Evolutionary conservation across 2,329 filamentous ascomycete species (phyloP).

Genomic region (Penicillium sp.): DNA sequence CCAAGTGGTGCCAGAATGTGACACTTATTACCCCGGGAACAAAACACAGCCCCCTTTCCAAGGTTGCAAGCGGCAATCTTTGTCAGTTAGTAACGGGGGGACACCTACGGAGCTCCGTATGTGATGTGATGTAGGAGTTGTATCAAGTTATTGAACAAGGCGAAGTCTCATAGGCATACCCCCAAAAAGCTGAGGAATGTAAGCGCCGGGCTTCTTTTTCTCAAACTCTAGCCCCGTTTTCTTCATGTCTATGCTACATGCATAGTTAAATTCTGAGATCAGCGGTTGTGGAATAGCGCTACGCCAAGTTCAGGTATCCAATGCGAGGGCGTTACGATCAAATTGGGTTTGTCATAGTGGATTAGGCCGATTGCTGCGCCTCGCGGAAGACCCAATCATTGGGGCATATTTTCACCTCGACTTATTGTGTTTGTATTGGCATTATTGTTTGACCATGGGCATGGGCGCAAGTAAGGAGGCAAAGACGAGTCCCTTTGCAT

Average conservation of each 20-base stretch:
- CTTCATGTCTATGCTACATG: neutral
- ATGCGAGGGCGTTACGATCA: neutral
- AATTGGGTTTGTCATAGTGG: constrained; percentile 1
- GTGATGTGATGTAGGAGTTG: neutral
- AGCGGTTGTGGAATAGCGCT: neutral
- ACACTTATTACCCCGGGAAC: neutral
- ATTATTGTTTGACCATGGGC: neutral
- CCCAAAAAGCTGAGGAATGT: neutral
- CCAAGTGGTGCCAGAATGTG: neutral
- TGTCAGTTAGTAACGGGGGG: neutral
- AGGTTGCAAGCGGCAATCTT: neutral
- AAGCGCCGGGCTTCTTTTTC: constrained; percentile 1
- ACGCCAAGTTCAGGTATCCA: constrained; percentile 1
- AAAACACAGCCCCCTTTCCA: constrained; percentile 6
- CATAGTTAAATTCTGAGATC: constrained; percentile 1
- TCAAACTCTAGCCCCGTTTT: constrained; percentile 1
- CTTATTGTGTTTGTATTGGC: neutral
- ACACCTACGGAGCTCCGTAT: neutral
- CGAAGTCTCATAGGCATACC: neutral
- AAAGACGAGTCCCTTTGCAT: neutral
- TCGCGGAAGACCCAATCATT: constrained; percentile 1
- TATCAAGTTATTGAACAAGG: neutral
- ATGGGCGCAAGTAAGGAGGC: constrained; percentile 5
- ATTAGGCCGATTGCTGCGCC: constrained; percentile 1
- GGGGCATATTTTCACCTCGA: neutral